Evolutionary conservation across 495 filamentous ascomycete genomes (phyloP), one percentile per base, ranked within the genome.

Genomic region (Aspergillus sclerotioniger): DNA sequence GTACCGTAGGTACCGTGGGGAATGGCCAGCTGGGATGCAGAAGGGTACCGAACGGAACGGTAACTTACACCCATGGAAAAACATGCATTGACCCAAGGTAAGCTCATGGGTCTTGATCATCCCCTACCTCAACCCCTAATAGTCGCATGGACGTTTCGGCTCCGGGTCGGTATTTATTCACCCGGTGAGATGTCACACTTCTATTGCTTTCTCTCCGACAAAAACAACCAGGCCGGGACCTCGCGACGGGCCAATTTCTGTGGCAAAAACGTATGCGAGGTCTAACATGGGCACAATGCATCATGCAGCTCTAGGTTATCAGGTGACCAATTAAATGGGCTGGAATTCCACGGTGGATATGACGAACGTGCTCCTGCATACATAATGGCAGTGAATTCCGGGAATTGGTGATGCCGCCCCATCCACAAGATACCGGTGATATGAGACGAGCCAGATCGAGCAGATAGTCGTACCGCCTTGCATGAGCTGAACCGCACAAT

Each of bases 351-450:
- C 31, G 0, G 47, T 50, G 28, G 25, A n/a, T 28, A 29, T 1
- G 20, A 15, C 7, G 28, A 50, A 50, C 47, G 47, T 50, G 47
- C 47, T 50, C 25, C 8, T 31, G 47, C 47, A 50, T 50, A 50
- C 25, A 15, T 50, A 31, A 32, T 31, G 47, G 3, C 17, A 21
- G 31, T 50, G 47, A 16, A 17, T 50, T 50, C 47, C 47, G 16
- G 47, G 47, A 50, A 50, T 50, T n/a, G 13, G 8, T 50, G 28
- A 50, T 41, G 37, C 37, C n/a, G 37, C 13, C 37, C 37, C 37
- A 41, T 41, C 37, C 12, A 12, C 13, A 41, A 13, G 37, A 6
- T 13, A 13, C 37, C 5, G 37, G 13, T 41, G 37, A 41, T n/a
- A 15, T 41, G 13, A n/a, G n/a, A 12, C 13, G 13, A n/a, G n/a